phyloP scores from a whole-genome alignment of 495 filamentous ascomycete species.

The Talaromyces thailandensis region DNA sequence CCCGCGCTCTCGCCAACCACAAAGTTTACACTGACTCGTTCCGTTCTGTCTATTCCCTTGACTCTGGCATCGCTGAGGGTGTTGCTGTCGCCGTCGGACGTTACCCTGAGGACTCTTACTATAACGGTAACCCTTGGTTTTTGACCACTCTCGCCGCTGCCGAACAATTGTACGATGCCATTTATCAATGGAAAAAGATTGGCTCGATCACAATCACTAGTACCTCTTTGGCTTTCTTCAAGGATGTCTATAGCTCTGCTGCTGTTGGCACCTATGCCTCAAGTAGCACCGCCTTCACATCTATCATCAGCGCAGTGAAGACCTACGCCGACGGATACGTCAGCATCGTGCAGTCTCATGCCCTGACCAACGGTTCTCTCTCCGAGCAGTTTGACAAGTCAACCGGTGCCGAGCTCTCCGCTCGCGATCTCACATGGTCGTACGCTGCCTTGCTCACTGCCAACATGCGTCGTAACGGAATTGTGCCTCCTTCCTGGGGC shows the following conservation, averaged over 20 bases:
- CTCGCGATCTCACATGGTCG: slow-evolving; percentile 45
- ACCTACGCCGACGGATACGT: slow-evolving; percentile 43
- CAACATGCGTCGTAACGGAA: slow-evolving; percentile 30
- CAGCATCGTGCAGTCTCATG: slow-evolving; percentile 29
- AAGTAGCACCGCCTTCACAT: slow-evolving; percentile 26
- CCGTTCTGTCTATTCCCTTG: slow-evolving; percentile 36
- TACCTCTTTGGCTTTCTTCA: slow-evolving; percentile 31
- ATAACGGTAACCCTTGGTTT: slow-evolving; percentile 51
- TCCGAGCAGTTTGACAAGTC: slow-evolving; percentile 52
- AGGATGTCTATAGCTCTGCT: slow-evolving; percentile 29
- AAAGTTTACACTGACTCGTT: slow-evolving; percentile 42
- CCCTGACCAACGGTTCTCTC: slow-evolving; percentile 42
- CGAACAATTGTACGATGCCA: slow-evolving; percentile 31
- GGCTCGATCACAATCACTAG: slow-evolving; percentile 34
- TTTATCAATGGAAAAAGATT: slow-evolving; percentile 41
- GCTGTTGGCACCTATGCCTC: slow-evolving; percentile 31
- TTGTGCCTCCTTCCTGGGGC: slow-evolving; percentile 46
- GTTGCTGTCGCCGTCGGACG: slow-evolving; percentile 54
- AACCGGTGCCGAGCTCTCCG: slow-evolving; percentile 44
- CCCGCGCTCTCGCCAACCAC: slow-evolving; percentile 38
- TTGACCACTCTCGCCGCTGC: slow-evolving; percentile 29
- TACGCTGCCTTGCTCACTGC: slow-evolving; percentile 43
- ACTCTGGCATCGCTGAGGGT: slow-evolving; percentile 29
- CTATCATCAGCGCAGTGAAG: slow-evolving; percentile 32
- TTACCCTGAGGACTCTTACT: slow-evolving; percentile 61